Base-by-base conservation (phyloP, 768 basidiomycete genomes). In the Pilatotrama ljubarskyi region DNA sequence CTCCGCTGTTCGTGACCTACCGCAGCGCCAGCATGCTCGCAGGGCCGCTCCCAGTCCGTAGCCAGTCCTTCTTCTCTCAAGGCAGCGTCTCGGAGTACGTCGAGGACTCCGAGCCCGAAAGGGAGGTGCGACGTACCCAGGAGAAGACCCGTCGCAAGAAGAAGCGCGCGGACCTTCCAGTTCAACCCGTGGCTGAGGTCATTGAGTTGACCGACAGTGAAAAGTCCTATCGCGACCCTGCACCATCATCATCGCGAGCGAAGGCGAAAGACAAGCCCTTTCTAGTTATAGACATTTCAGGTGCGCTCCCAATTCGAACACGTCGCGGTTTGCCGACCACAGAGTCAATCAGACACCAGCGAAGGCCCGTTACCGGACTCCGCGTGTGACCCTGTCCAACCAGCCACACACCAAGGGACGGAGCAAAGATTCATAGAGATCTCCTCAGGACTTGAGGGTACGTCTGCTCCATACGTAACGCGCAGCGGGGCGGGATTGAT, bases 51-150 rank as follows among this genome's bases (percentile, higher is more conserved):
- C 41, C 40, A 13, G 17, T 42, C 1, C 49, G 50, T 7, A 59
- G 54, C 50, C 58, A 53, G 20, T 52, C 26, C n/a, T 11, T 36
- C n/a, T 36, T 43, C 24, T 62, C 61, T 13, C 63, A 61, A n/a
- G 26, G 11, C n/a, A 48, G 51, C 41, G 46, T 36, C 11, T 40
- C 54, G 7, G 83, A 84, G 57, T 63, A 82, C 32, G 80, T 89
- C 4, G 84, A 82, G 26, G 88, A 91, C 72, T 90, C 88, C 0
- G 89, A 90, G 70, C 87, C 87, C 18, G 88, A 90, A 69, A 77
- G 86, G 57, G 80, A 83, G 64, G 74, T 75, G 70, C 64, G 67
- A 49, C 72, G 70, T 36, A 54, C 58, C 37, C 48, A 43, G 47
- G 56, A 64, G 24, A 72, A 64, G 64, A 32, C 62, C 2, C 17